phyloP scores from a whole-genome alignment of 179 eudicot species.

The Kewa caespitosa region DNA sequence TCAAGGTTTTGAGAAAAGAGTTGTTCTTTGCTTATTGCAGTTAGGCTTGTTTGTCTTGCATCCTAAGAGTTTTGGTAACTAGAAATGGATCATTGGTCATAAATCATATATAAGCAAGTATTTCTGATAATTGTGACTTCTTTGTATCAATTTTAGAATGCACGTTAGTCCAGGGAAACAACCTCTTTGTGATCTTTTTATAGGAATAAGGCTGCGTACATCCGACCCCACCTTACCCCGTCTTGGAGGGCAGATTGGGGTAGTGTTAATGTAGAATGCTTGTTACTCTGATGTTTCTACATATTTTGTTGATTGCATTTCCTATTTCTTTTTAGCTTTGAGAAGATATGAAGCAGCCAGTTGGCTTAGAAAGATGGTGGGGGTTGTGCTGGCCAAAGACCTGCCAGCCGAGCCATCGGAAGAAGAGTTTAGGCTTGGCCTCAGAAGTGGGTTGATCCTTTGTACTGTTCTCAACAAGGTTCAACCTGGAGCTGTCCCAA shows the following conservation, averaged over 20 bases:
- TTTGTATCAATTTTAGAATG: not conserved
- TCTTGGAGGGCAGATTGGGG: too few species aligned
- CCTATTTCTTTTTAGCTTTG: conserved; percentile 40
- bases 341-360: conserved; percentile 89
- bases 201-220: too few species aligned
- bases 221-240: too few species aligned
- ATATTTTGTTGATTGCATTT: conserved; percentile 2
- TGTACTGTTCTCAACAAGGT: conserved; percentile 84
- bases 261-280: too few species aligned
- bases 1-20: not conserved
- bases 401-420: conserved; percentile 94
- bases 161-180: too few species aligned
- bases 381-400: conserved; percentile 82
- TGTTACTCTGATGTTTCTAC: not conserved
- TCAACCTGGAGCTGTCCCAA: conserved; percentile 84
- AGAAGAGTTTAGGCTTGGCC: conserved; percentile 82
- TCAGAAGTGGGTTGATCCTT: conserved; percentile 90
- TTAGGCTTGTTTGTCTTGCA: not conserved
- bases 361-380: conserved; percentile 87
- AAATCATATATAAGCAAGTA: not conserved
- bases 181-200: too few species aligned
- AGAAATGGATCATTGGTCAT: not conserved
- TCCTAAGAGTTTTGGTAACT: not conserved
- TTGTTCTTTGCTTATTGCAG: not conserved
- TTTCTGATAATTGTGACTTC: not conserved